A percentile compares a stretch with the other conserved stretches of the same genome.
Evolutionary conservation across 176 grass and related monocot species (phyloP).

Genomic region (Poa pratensis): DNA sequence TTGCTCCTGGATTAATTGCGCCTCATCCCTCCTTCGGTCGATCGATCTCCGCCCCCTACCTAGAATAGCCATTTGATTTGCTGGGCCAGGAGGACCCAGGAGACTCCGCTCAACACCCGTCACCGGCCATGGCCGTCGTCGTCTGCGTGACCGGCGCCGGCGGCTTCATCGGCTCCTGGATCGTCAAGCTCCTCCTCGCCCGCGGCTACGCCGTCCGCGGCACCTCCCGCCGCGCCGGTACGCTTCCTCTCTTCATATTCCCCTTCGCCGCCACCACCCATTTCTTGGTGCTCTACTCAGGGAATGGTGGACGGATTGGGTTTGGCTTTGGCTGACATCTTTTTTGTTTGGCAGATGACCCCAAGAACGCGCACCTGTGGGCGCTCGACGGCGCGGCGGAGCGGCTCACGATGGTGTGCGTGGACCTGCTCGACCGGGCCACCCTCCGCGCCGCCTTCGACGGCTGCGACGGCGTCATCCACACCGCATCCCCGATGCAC

Average conservation of each 20-base stretch:
- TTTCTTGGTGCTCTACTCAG: not conserved
- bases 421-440: slow-evolving; percentile 58
- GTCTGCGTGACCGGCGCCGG: slow-evolving; percentile 72
- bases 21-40: not conserved
- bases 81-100: not conserved
- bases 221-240: slow-evolving; percentile 58
- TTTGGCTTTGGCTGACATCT: not conserved
- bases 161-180: slow-evolving; percentile 71
- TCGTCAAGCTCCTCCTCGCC: slow-evolving; percentile 65
- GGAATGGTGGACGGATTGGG: not conserved
- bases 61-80: not conserved
- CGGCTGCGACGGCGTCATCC: slow-evolving; percentile 76
- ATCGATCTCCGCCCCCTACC: not conserved
- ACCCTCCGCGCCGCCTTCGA: slow-evolving; percentile 59
- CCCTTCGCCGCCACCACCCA: not conserved
- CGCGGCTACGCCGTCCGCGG: slow-evolving; percentile 65
- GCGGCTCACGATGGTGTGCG: slow-evolving; percentile 53
- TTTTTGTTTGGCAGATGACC: slow-evolving; percentile 50
- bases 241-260: not conserved
- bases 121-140: slow-evolving; percentile 38
- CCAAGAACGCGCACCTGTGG: slow-evolving; percentile 69
- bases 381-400: slow-evolving; percentile 62
- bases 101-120: not conserved
- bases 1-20: not conserved
- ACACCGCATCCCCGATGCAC: slow-evolving; percentile 68